Conservation (phyloP, 1,284 basidiomycete genomes). For the Chondrostereum purpureum region DNA sequence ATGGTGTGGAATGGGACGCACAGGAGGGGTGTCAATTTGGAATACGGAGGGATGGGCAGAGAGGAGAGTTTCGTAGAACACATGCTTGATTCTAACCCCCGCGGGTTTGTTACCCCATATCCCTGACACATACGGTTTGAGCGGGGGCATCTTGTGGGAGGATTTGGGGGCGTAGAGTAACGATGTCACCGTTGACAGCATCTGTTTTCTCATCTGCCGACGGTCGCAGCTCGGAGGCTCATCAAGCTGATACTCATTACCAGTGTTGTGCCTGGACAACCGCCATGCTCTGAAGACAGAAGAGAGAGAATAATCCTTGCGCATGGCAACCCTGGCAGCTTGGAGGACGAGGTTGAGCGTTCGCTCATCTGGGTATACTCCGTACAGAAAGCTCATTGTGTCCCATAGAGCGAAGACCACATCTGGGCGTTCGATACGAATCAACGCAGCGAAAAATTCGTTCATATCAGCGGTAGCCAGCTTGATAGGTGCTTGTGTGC, state of each 20-base stretch:
- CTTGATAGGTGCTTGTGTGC: conserved; percentile 17
- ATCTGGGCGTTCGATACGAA: conserved; percentile 47
- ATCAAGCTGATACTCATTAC: conserved; percentile 13
- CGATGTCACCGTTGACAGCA: conserved; percentile 20
- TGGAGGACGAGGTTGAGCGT: conserved; percentile 57
- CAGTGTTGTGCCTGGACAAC: conserved; percentile 11
- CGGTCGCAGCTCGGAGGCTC: conserved; percentile 16
- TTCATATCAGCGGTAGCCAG: conserved; percentile 39
- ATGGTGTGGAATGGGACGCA: background rate
- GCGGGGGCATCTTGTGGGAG: conserved; percentile 7
- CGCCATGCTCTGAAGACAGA: conserved; percentile 27
- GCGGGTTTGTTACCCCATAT: conserved; percentile 46
- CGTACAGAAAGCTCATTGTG: conserved; percentile 46
- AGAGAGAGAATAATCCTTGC: conserved; percentile 41
- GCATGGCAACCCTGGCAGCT: conserved; percentile 44
- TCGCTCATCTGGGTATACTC: conserved; percentile 42
- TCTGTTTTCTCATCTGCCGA: conserved; percentile 12
- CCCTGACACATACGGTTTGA: conserved; percentile 21
- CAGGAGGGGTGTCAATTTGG: background rate
- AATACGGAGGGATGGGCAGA: conserved; percentile 39
- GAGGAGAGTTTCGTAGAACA: conserved; percentile 46
- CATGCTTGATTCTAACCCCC: conserved; percentile 35
- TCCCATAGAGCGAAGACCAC: conserved; percentile 59
- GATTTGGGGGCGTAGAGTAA: conserved; percentile 19
- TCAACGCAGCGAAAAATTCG: conserved; percentile 45